phyloP scores from a whole-genome alignment of 2,329 filamentous ascomycete genomes.

The Aspergillus carbonarius region DNA sequence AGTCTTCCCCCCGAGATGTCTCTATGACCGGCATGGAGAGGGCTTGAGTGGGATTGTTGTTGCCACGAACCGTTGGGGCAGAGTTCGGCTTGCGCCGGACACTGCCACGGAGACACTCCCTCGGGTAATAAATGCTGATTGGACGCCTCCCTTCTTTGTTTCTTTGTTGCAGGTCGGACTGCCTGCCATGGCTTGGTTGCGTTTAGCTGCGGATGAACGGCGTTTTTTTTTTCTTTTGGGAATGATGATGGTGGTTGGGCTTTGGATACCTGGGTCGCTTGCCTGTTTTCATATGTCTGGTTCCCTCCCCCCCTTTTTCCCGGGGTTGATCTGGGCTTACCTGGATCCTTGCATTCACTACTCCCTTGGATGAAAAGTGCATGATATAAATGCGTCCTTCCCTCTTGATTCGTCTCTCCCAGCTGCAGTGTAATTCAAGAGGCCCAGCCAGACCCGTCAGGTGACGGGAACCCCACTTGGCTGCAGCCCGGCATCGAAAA shows the following conservation, averaged over 20 bases:
- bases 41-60: conserved; percentile 15
- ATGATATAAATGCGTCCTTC: neutral
- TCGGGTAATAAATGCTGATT: neutral
- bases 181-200: too few species aligned
- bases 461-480: too few species aligned
- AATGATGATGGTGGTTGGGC: neutral
- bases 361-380: neutral
- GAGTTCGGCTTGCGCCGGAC: too few species aligned
- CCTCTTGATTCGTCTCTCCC: neutral
- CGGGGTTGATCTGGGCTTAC: too few species aligned
- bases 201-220: neutral
- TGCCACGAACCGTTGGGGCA: too few species aligned
- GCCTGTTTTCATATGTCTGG: neutral
- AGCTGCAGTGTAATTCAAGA: too few species aligned
- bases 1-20: conserved; percentile 29
- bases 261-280: neutral
- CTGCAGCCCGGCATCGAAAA: too few species aligned
- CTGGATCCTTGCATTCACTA: neutral
- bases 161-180: neutral
- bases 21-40: conserved; percentile 38
- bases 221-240: neutral
- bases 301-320: too few species aligned
- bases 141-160: neutral
- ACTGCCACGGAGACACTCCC: neutral
- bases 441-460: too few species aligned